Conservation (phyloP, 2,329 filamentous ascomycete species). For the Penicillium polonicum region DNA sequence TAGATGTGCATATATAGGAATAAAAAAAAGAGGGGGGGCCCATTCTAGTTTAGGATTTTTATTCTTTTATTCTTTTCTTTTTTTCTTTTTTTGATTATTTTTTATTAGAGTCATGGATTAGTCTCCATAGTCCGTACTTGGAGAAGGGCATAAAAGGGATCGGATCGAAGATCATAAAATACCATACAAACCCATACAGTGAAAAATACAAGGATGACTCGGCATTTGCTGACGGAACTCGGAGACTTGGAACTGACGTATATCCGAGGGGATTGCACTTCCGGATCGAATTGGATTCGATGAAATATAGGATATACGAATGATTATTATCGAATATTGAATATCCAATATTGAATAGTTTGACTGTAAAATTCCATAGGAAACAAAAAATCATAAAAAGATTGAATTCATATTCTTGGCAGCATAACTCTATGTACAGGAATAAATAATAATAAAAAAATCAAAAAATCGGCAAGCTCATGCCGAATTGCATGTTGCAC, state of each 20-base stretch:
- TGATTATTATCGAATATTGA: too few relatives aligned
- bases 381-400: neutral
- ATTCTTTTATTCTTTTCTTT: conserved; percentile 3
- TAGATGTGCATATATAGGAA: conserved; percentile 4
- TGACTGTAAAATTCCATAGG: too few relatives aligned
- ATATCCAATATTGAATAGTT: neutral
- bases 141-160: neutral
- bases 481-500: neutral
- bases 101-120: neutral
- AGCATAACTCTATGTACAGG: neutral
- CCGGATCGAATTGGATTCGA: conserved; percentile 2
- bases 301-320: too few relatives aligned
- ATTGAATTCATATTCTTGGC: neutral
- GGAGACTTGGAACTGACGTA: conserved; percentile 20
- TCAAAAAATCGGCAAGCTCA: neutral
- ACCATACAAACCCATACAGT: neutral
- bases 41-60: conserved; percentile 4
- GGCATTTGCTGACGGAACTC: conserved; percentile 24
- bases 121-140: neutral
- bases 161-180: conserved; percentile 1
- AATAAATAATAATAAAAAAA: neutral
- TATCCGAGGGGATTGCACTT: conserved; percentile 20
- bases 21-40: neutral
- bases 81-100: neutral
- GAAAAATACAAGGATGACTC: conserved; percentile 13